Base-by-base conservation (phyloP, 2,329 filamentous ascomycete species). In the Paecilomyces fulvus region DNA sequence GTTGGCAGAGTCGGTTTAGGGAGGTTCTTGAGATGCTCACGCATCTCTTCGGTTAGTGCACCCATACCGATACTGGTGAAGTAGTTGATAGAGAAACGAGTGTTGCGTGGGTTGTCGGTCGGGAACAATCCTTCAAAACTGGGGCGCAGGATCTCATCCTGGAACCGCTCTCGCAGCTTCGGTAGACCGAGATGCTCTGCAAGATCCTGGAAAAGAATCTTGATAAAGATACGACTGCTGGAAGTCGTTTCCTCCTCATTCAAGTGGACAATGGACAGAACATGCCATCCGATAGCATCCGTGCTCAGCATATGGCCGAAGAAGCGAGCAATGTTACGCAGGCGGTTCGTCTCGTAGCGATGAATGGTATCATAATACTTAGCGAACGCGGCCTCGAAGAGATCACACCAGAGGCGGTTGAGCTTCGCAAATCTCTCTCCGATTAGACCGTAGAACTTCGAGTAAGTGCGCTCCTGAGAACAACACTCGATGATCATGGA, bases 51-150 rank as follows among this genome's bases (percentile, higher is more conserved):
- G 1, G 94, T 99, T 59, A 99, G 81, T 23, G 84, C 85, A 69
- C 94, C 94, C 89, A 99, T 95, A 57, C 92, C 91, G 66, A 99
- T 95, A 66, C 91, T 94, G 9, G 94, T 99, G 73, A 99, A 97
- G 80, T 96, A 99, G 75, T 99, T 99, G 85, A 99, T 96, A 53
- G 92, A 90, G 79, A 99, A 99, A 55, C 92, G 86, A 43, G 92
- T 91, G 73, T 96, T 94, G 68, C 89, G 86, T 23, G 91, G 84
- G 66, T 91, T 90, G 70, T 97, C 92, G 59, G 80, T 87, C 0
- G 94, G 94, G 79, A 99, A 97, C 49, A 99, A 77, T 30, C 92
- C 92, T 43, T 87, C 84, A 58, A 96, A 84, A 69, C 83, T 88
- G 52, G 90, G 84, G 59, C 87, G 85, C 43, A 97, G 79, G 52